A percentile compares a stretch with the other conserved stretches of the same genome.
Conservation (phyloP, 306 rosid species). For the Vigna trinervia region DNA sequence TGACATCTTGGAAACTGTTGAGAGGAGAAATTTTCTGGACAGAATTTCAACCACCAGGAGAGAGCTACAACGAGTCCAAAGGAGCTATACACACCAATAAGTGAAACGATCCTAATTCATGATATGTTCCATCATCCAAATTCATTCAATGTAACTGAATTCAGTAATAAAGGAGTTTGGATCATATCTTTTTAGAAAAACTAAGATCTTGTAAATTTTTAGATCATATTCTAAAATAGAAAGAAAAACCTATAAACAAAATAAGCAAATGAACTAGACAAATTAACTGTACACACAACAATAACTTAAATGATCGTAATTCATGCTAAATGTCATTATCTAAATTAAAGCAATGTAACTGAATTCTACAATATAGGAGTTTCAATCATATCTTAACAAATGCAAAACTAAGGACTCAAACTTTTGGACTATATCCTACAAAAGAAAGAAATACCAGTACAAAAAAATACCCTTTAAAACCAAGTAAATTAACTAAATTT, state of each 20-base stretch:
- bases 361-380: background rate
- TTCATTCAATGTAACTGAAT: background rate
- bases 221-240: background rate
- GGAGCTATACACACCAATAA: constrained; percentile 33
- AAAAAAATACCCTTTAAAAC: background rate
- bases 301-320: constrained; percentile 25
- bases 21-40: constrained; percentile 5
- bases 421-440: constrained; percentile 8
- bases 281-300: constrained; percentile 14
- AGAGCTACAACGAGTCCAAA: background rate
- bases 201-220: too few relatives aligned
- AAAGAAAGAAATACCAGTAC: constrained; percentile 2
- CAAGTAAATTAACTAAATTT: constrained; percentile 3
- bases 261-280: too few relatives aligned
- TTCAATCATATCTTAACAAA: background rate
- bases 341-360: constrained; percentile 13
- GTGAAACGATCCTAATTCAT: constrained; percentile 14
- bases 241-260: background rate
- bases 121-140: constrained; percentile 14
- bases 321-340: background rate
- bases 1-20: background rate
- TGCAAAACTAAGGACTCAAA: background rate
- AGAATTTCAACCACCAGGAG: constrained; percentile 5
- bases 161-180: background rate
- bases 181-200: background rate